Percentiles rank a stretch among this genome's conserved stretches.
Conservation (phyloP, 2,329 filamentous ascomycete species). For the Penicillium palitans region DNA sequence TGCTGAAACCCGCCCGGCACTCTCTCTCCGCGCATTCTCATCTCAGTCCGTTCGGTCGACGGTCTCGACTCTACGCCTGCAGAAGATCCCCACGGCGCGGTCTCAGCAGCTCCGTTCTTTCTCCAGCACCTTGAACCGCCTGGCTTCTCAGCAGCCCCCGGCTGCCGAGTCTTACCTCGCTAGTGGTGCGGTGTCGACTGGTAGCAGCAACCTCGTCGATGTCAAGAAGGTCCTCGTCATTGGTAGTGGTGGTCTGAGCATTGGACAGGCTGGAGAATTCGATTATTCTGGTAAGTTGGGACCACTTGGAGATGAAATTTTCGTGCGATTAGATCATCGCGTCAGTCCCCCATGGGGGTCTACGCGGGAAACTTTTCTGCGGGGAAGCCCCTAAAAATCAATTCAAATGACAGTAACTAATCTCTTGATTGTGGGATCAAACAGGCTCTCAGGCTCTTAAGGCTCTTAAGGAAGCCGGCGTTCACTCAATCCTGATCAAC, state of each 20-base stretch:
- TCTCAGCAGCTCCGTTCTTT: slow-evolving; percentile 47
- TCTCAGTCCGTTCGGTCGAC: slow-evolving; percentile 36
- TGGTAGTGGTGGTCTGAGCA: slow-evolving; percentile 90
- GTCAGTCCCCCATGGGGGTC: slow-evolving; percentile 4
- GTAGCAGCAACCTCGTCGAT: slow-evolving; percentile 72
- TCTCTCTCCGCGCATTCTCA: slow-evolving; percentile 42
- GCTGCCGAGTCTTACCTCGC: slow-evolving; percentile 84
- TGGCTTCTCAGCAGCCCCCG: slow-evolving; percentile 66
- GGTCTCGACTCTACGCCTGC: slow-evolving; percentile 37
- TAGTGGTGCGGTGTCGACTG: slow-evolving; percentile 79
- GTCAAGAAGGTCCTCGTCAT: slow-evolving; percentile 98
- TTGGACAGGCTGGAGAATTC: slow-evolving; percentile 97
- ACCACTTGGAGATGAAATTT: not conserved
- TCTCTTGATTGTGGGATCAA: slow-evolving; percentile 5
- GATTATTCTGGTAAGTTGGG: slow-evolving; percentile 85
- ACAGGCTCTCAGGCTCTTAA: slow-evolving; percentile 93
- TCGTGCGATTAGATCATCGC: not conserved
- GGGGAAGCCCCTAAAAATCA: slow-evolving; percentile 7
- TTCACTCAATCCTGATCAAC: slow-evolving; percentile 90
- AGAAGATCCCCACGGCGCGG: slow-evolving; percentile 39
- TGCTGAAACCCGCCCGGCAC: slow-evolving; percentile 37
- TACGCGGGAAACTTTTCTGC: slow-evolving; percentile 3
- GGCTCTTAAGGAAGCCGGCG: slow-evolving; percentile 91
- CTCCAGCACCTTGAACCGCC: slow-evolving; percentile 41
- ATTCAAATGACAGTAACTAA: slow-evolving; percentile 20